These are phyloP conservation scores for Aspergillus japonicus DNA, from an alignment of 2,329 filamentous ascomycete genomes.

Conservation along the genomic window DNA sequence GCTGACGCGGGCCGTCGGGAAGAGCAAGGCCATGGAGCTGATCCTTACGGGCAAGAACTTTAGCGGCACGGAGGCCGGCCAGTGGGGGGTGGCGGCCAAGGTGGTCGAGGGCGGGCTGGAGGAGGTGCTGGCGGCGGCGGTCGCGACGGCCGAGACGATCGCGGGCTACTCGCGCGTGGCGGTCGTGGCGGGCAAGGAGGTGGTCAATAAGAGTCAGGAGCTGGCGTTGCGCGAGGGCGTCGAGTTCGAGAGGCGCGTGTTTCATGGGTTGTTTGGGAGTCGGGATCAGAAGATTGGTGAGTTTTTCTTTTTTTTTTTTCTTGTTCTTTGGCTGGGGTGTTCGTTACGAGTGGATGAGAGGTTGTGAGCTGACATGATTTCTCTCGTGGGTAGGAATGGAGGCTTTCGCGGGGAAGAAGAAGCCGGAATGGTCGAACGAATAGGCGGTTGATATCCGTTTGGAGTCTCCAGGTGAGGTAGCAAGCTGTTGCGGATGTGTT, in stretches of 20 bases:
- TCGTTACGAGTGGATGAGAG: no score
- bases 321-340: not conserved
- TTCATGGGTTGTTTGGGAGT: slow-evolving; percentile 90
- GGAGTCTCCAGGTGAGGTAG: not conserved
- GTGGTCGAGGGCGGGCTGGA: slow-evolving; percentile 74
- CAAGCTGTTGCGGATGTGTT: not conserved
- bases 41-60: slow-evolving; percentile 85
- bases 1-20: slow-evolving; percentile 77
- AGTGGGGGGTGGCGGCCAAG: slow-evolving; percentile 86
- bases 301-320: slow-evolving; percentile 16
- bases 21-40: slow-evolving; percentile 86
- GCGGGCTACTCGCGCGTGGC: slow-evolving; percentile 84
- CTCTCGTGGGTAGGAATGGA: slow-evolving; percentile 61
- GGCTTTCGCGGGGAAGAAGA: slow-evolving; percentile 93
- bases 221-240: slow-evolving; percentile 82
- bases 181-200: slow-evolving; percentile 88
- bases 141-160: slow-evolving; percentile 85
- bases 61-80: slow-evolving; percentile 76
- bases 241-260: slow-evolving; percentile 89
- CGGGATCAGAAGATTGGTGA: slow-evolving; percentile 93
- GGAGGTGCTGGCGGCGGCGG: slow-evolving; percentile 74
- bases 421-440: slow-evolving; percentile 65
- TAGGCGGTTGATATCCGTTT: not conserved
- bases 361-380: not conserved
- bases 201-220: slow-evolving; percentile 99